phyloP scores from a whole-genome alignment of 768 basidiomycete genomes.

The Suillus tomentosus region DNA sequence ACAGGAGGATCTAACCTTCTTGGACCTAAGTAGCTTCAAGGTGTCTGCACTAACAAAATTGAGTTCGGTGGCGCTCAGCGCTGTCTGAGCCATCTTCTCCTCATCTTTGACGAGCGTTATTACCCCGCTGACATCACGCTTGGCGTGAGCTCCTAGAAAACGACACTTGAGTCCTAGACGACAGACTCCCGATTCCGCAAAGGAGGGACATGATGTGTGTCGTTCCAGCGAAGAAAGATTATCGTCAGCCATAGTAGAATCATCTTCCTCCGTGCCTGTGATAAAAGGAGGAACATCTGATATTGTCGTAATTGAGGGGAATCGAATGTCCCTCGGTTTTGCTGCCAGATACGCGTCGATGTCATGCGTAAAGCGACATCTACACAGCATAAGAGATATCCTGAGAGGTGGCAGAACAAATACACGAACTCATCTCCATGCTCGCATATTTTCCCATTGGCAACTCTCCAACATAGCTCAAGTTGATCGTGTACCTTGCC shows the following conservation, averaged over 20 bases:
- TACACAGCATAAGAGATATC: constrained; percentile 23
- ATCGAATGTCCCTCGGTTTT: constrained; percentile 73
- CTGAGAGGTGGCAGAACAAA: neutral
- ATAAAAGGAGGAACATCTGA: constrained; percentile 55
- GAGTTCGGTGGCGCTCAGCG: constrained; percentile 56
- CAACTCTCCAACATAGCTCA: constrained; percentile 81
- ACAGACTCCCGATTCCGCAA: constrained; percentile 33
- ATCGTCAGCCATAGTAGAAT: neutral
- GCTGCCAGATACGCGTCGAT: constrained; percentile 70
- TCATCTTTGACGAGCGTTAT: constrained; percentile 53
- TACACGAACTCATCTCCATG: constrained; percentile 62
- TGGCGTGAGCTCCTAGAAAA: constrained; percentile 79
- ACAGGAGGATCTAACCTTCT: constrained; percentile 50
- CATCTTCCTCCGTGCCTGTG: neutral
- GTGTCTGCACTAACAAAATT: constrained; percentile 65
- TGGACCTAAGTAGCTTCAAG: constrained; percentile 62
- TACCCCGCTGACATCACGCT: constrained; percentile 45
- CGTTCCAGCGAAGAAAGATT: constrained; percentile 22
- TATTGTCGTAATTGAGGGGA: constrained; percentile 49
- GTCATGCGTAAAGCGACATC: constrained; percentile 84
- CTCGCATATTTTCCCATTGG: constrained; percentile 69
- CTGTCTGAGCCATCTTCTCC: constrained; percentile 54
- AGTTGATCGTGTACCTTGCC: constrained; percentile 77
- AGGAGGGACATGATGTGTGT: constrained; percentile 26
- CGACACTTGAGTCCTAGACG: constrained; percentile 83